Evolutionary conservation across 108 stramenopile species (phyloP).

Genomic region (Licmophora abbreviata): DNA sequence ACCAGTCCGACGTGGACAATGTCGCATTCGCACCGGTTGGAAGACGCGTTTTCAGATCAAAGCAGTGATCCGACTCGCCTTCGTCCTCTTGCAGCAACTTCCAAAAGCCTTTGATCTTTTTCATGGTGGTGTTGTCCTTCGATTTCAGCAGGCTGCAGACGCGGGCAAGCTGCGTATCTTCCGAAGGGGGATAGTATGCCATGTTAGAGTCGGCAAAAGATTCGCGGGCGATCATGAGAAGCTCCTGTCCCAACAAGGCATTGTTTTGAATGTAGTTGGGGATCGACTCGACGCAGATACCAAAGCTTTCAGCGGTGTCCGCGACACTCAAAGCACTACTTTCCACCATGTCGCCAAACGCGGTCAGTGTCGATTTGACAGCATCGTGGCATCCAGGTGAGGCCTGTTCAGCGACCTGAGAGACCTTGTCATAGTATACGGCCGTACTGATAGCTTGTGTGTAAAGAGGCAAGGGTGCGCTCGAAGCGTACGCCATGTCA

Average conservation of each 20-base stretch:
- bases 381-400: slow-evolving; percentile 48
- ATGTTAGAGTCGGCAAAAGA: slow-evolving; percentile 67
- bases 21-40: slow-evolving; percentile 43
- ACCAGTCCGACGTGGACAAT: slow-evolving; percentile 51
- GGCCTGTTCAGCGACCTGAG: slow-evolving; percentile 39
- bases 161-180: slow-evolving; percentile 25
- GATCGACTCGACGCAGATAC: slow-evolving; percentile 35
- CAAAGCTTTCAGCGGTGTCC: slow-evolving; percentile 20
- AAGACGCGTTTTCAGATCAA: slow-evolving; percentile 9
- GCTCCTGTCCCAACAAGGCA: slow-evolving; percentile 25
- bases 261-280: slow-evolving; percentile 37
- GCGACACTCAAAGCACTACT: slow-evolving; percentile 2
- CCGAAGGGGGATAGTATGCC: slow-evolving; percentile 65
- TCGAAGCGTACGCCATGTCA: slow-evolving; percentile 56
- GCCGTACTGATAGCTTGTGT: slow-evolving; percentile 36
- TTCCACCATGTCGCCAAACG: slow-evolving; percentile 21
- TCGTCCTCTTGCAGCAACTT: not conserved
- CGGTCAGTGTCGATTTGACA: slow-evolving; percentile 22
- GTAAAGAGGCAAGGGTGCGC: slow-evolving; percentile 64
- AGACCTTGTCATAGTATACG: slow-evolving; percentile 63
- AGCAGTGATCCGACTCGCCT: not conserved
- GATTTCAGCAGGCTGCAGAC: slow-evolving; percentile 55
- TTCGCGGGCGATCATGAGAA: slow-evolving; percentile 45
- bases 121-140: slow-evolving; percentile 8
- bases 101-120: slow-evolving; percentile 25